Base-by-base conservation (phyloP, 768 basidiomycete genomes). In the Lentinula lateritia region DNA sequence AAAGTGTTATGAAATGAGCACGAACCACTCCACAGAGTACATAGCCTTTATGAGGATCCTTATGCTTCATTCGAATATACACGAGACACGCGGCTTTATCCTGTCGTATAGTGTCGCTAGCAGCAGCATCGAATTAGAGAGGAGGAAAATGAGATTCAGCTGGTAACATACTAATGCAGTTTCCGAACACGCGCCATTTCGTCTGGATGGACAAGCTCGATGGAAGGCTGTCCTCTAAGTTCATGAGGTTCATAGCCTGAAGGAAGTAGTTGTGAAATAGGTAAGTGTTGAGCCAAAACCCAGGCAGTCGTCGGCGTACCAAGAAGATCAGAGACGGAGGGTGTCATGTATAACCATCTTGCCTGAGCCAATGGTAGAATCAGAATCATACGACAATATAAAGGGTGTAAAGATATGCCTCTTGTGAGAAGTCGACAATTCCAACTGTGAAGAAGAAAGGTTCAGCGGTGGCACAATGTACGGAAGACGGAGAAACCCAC, bases 31-130 rank as follows among this genome's bases (percentile, higher is more conserved):
- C 82, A 69, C 90, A 92, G 7, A 90, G 76, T 50, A 92, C 75
- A 66, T 89, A 92, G 5, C 89, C 90, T 63, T 86, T 85, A 73
- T 84, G 83, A 0, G 87, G 88, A 68, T 90, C 85, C 68, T 91
- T 92, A 76, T 92, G 91, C 69, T 82, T 81, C 74, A 93, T 79
- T 58, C 91, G 88, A 60, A 92, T 77, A 67, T 92, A 93, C 2
- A 85, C 88, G 20, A 92, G 80, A 16, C 83, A 87, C 0, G 90
- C 90, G 0, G 91, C 90, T 69, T 91, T 90, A 74, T 93, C 91
- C 67, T 86, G 81, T 45, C 79, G 76, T 63, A 92, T 90, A 1
- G 89, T 92, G 45, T 89, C 87, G 66, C 89, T 90, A 65, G 16
- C 18, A n/a, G 16, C 15, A 56, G 18, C 5, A 41, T 54, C 34